Evolutionary conservation across 176 grass and related monocot species (phyloP).

Genomic region (Carex cristatella): DNA sequence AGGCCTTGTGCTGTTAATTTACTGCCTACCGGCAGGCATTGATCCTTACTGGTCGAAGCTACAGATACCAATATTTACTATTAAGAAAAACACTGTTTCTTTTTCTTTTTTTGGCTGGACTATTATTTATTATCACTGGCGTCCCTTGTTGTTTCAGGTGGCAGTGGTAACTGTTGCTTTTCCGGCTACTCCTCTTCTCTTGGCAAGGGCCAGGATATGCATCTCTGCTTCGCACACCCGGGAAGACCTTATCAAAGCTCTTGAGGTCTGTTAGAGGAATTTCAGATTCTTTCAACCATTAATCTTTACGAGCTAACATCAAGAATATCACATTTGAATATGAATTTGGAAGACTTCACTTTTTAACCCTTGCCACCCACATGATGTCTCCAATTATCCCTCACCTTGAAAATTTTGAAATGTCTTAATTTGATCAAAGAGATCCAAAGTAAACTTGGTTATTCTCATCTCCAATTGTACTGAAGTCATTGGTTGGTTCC

Average conservation of each 20-base stretch:
- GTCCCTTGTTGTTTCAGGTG: conserved; percentile 33
- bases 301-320: not conserved
- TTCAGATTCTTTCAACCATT: not conserved
- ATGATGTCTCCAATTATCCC: not conserved
- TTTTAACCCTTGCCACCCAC: not conserved
- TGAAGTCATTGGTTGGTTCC: not conserved
- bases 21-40: not conserved
- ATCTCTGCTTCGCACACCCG: conserved; percentile 80
- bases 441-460: not conserved
- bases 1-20: not conserved
- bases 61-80: not conserved
- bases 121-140: not conserved
- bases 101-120: not conserved
- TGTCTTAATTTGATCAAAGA: not conserved
- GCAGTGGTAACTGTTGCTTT: conserved; percentile 77
- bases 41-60: not conserved
- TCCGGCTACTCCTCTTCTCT: conserved; percentile 69
- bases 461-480: not conserved
- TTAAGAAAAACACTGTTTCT: not conserved
- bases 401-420: not conserved
- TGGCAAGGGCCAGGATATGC: conserved; percentile 70
- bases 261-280: conserved; percentile 40
- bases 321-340: not conserved
- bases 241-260: conserved; percentile 62
- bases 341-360: not conserved